Evolutionary conservation across 2,329 filamentous ascomycete species (phyloP), one percentile per base, ranked within the genome.

Genomic region (Hymenotorrendiella dingleyae): DNA sequence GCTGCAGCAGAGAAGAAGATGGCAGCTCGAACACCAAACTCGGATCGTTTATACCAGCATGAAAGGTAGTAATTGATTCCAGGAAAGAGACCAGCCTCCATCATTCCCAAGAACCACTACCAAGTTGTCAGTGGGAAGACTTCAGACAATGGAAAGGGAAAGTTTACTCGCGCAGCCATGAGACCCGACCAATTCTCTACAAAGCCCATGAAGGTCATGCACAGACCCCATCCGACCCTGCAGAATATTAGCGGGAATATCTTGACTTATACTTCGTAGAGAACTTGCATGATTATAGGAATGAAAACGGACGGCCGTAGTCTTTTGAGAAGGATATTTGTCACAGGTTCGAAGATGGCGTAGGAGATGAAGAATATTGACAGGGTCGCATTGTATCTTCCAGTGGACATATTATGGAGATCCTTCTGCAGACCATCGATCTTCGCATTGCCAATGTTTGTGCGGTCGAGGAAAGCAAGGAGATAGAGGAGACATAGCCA

Each of bases 301-400:
- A 94, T 79, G 59, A 94, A 95, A 40, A 90, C 66, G 28, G 82
- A 86, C 0, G 89, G 89, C 1, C 80, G 74, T 48, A 86, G 67
- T 14, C 72, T 74, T 67, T 89, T 89, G 35, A 90, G 67, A 27
- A 88, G 63, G 43, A 89, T 76, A 60, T 86, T 86, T 52, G 80
- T 83, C 0, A 82, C 78, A 36, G 89, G 84, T 67, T 86, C 81
- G 49, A 87, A 89, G 24, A 89, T 64, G 2, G 85, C 74, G 61
- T 95, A 95, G 0, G 84, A 88, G 37, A 94, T 72, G 67, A 94
- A 94, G 68, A 94, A 94, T 54, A 94, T 83, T 24, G 84, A 86
- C 6, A 94, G 70, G 0, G 81, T 76, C 17, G 76, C 71, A 61
- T 90, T 90, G 67, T 89, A 94, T 57, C 84, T 70, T 5, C 70